Conservation (phyloP, 306 rosid genomes). For the Elaeagnus macrophylla region DNA sequence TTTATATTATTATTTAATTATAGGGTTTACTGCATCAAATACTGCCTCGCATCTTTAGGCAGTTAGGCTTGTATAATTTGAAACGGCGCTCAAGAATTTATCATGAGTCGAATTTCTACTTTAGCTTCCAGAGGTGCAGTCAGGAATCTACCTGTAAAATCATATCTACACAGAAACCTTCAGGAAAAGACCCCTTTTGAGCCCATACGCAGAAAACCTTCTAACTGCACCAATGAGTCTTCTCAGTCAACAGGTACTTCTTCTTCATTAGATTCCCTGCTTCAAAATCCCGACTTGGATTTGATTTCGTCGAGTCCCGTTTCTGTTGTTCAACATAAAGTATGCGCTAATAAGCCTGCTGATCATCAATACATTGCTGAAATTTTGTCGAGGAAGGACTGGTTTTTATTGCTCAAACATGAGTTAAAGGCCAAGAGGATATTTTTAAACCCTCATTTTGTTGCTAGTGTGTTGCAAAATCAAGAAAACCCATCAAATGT, state of each 20-base stretch:
- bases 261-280: slow-evolving; percentile 9
- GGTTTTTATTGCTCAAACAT: slow-evolving; percentile 52
- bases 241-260: slow-evolving; percentile 26
- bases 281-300: slow-evolving; percentile 11
- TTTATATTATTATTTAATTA: no score
- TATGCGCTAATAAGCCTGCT: slow-evolving; percentile 11
- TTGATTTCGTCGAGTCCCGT: slow-evolving; percentile 7
- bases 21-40: no score
- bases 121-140: slow-evolving; percentile 34
- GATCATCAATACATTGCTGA: slow-evolving; percentile 43
- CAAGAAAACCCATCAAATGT: slow-evolving; percentile 47
- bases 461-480: slow-evolving; percentile 46
- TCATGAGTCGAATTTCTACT: slow-evolving; percentile 37
- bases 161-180: slow-evolving; percentile 10
- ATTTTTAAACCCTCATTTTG: slow-evolving; percentile 35
- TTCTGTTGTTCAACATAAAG: slow-evolving; percentile 8
- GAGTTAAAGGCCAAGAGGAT: slow-evolving; percentile 35
- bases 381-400: slow-evolving; percentile 49
- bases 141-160: slow-evolving; percentile 22
- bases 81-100: no score
- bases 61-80: no score
- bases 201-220: background rate
- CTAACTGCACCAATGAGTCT: slow-evolving; percentile 4
- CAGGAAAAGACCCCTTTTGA: slow-evolving; percentile 10
- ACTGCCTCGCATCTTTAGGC: no score